A percentile compares a stretch with the other conserved stretches of the same genome.
Evolutionary conservation across 75 land plant species (phyloP).

Genomic region (Sequoiadendron giganteum): DNA sequence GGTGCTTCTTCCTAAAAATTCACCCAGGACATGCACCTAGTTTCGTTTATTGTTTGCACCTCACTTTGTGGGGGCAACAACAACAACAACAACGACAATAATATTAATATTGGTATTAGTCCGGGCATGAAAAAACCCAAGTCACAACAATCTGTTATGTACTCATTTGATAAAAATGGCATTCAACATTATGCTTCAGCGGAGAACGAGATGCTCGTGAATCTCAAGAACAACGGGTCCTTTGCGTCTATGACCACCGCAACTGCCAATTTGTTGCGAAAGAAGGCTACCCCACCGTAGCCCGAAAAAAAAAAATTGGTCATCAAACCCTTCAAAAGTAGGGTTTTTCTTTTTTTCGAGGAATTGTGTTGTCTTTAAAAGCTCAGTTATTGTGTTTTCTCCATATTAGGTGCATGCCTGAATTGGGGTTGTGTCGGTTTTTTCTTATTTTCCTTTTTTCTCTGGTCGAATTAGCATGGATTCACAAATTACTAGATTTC

Average conservation of each 20-base stretch:
- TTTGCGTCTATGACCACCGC: conserved; percentile 17
- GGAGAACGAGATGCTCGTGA: conserved; percentile 32
- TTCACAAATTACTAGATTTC: neutral
- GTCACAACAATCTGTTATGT: conserved; percentile 29
- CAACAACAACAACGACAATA: neutral
- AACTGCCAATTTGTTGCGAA: conserved; percentile 79
- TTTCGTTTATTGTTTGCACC: too few relatives aligned
- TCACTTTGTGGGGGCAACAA: too few relatives aligned
- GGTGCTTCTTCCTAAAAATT: neutral
- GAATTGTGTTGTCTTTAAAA: neutral
- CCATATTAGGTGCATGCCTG: neutral
- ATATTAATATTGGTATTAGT: neutral
- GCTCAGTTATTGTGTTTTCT: neutral
- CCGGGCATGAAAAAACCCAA: conserved; percentile 59
- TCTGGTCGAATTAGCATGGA: neutral
- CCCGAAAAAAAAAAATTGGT: conserved; percentile 83
- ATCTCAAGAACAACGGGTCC: conserved; percentile 31
- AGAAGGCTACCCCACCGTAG: conserved; percentile 97
- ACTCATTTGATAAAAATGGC: conserved; percentile 34
- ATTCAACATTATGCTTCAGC: conserved; percentile 15
- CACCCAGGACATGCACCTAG: neutral
- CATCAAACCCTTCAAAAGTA: conserved; percentile 88
- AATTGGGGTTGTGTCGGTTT: neutral
- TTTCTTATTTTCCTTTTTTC: neutral
- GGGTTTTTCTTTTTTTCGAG: neutral